These are phyloP conservation scores for Barnettozyma sucrosica DNA, from an alignment of 805 yeast species.

Conservation along the genomic window DNA sequence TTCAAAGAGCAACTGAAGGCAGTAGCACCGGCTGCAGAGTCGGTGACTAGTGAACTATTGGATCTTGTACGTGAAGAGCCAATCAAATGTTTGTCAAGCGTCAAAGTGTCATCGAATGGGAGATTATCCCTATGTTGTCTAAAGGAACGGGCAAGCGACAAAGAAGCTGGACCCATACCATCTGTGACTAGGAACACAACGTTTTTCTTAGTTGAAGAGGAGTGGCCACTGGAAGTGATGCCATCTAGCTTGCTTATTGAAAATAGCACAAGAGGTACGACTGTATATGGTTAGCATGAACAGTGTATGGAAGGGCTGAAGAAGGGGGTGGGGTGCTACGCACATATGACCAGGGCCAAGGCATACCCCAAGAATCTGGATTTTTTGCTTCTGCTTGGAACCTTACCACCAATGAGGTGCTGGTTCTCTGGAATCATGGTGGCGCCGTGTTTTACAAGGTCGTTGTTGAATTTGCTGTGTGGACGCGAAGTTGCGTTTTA, in stretches of 20 bases:
- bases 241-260: not conserved
- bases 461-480: too few species aligned
- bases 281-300: not conserved
- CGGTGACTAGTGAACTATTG: constrained; percentile 72
- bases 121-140: constrained; percentile 55
- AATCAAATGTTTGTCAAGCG: constrained; percentile 61
- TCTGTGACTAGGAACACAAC: constrained; percentile 86
- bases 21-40: constrained; percentile 96
- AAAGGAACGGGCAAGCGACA: constrained; percentile 74
- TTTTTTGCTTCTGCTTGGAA: not conserved
- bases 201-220: constrained; percentile 50
- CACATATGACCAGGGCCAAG: not conserved
- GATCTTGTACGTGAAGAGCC: constrained; percentile 87
- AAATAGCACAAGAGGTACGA: not conserved
- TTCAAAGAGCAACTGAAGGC: constrained; percentile 84
- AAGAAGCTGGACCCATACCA: constrained; percentile 92
- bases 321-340: not conserved
- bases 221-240: not conserved
- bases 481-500: not conserved
- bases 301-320: not conserved
- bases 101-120: constrained; percentile 48
- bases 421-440: not conserved
- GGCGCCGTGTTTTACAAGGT: not conserved
- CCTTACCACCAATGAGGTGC: not conserved
- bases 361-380: not conserved